Base-by-base conservation (phyloP, 2,329 filamentous ascomycete genomes). In the Aureobasidium sp. region DNA sequence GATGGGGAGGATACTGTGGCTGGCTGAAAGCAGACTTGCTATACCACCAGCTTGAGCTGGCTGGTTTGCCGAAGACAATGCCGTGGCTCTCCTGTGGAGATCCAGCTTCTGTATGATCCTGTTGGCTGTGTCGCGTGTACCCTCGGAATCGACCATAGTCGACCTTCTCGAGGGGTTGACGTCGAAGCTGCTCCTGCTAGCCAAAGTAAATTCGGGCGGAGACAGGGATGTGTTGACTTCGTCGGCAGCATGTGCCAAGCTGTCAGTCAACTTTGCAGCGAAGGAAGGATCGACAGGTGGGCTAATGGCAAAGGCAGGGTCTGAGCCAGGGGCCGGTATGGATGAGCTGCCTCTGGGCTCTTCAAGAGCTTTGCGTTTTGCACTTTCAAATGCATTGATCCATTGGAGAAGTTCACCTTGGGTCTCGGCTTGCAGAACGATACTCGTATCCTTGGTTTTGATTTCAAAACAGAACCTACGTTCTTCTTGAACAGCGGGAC, bases 401-500 rank as follows among this genome's bases (percentile, higher is more conserved):
- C 93, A 98, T 62, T 95, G 88, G 55, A 87, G 90, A n/a, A 98
- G 79, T 65, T 97, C 88, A 45, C 74, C 76, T 66, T 98, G 93
- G 0, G 89, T 95, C 67, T 98, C 93, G 4, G 91, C 88, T 70
- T 98, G 93, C 3, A 98, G 76, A 55, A 96, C 74, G 58, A 95
- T 83, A 45, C 85, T 93, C 58, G 87, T 87, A 63, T 88, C 95
- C 69, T 96, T 98, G 2, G 93, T 98, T 75, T 97, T 98, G 63
- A 98, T 86, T 70, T 98, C 93, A 63, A 98, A 96, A 67, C 93
- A 97, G 70, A 97, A 98, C 14, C 93, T 81, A 34, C 93, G 83
- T 64, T 98, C 93, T 70, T 98, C 93, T 60, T 88, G 84, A 48
- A 94, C 86, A 0, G 90, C 90, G 16, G 90, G 90, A 62, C 91